These are phyloP conservation scores for Tulasnella sp. DNA, from an alignment of 768 basidiomycete genomes.

Conservation along the genomic window DNA sequence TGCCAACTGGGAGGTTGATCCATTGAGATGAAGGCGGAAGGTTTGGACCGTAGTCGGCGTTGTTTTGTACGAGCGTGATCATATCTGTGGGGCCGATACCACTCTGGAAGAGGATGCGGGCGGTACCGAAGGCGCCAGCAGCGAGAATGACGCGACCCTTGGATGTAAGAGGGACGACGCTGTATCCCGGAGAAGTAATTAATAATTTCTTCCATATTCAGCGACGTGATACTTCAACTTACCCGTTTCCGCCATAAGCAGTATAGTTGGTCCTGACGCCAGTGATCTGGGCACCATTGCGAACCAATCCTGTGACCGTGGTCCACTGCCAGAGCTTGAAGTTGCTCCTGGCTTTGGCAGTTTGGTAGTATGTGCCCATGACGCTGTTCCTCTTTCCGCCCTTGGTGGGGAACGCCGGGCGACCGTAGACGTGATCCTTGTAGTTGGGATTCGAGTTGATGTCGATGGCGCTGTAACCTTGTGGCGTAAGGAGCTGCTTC, in stretches of 20 bases:
- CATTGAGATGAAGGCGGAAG: slow-evolving; percentile 50
- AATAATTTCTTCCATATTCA: not conserved
- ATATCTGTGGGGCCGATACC: slow-evolving; percentile 53
- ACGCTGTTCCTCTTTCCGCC: slow-evolving; percentile 48
- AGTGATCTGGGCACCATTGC: slow-evolving; percentile 52
- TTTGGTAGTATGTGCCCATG: slow-evolving; percentile 56
- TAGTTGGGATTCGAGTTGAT: slow-evolving; percentile 55
- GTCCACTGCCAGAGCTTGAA: slow-evolving; percentile 49
- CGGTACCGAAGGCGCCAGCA: slow-evolving; percentile 51
- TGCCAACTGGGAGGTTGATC: slow-evolving; percentile 59
- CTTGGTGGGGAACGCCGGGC: slow-evolving; percentile 40
- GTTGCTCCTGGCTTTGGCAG: slow-evolving; percentile 50
- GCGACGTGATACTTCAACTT: not conserved
- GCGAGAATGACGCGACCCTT: slow-evolving; percentile 59
- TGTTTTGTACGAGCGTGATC: slow-evolving; percentile 41
- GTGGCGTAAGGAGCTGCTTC: slow-evolving; percentile 43
- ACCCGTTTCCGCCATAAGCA: slow-evolving; percentile 49
- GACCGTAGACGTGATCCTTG: slow-evolving; percentile 61
- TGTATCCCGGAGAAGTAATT: not conserved
- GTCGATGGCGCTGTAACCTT: slow-evolving; percentile 51
- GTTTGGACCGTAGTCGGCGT: slow-evolving; percentile 44
- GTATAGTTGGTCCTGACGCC: slow-evolving; percentile 62
- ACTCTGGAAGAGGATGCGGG: slow-evolving; percentile 11
- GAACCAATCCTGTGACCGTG: slow-evolving; percentile 50
- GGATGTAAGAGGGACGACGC: slow-evolving; percentile 50